Evolutionary conservation across 1,284 basidiomycete genomes (phyloP), one percentile per base, ranked within the genome.

Genomic region (Ganoderma multipileum): DNA sequence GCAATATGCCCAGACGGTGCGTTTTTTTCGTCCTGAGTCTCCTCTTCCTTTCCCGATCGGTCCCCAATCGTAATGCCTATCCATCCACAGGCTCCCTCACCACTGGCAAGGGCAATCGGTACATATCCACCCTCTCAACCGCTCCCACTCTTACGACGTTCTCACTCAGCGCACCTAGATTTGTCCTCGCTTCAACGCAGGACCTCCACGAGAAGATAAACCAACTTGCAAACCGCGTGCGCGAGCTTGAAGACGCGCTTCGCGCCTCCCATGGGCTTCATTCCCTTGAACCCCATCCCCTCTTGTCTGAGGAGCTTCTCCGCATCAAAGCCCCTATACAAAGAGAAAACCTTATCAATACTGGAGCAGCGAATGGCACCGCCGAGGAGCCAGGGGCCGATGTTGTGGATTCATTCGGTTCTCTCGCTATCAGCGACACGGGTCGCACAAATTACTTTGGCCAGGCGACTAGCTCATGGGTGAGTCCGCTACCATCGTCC

Each of bases 141-240:
- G 28, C 44, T 33, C 38, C 39, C 16, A 28, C 39, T 63, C 52
- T 64, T 68, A 71, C 75, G 62, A 44, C 67, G 61, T 64, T 63
- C 66, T 72, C 68, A 67, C 57, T 61, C 66, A 73, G 72, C 59
- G 66, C 71, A 50, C 74, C 7, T 72, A 91, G 91, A n/a, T 93
- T 93, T 74, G 91, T 93, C 1, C 86, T 94, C 52, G 92, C 93
- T 0, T 92, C 91, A 0, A 94, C 92, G 0, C 90, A 92, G 78
- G 92, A 94, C 73, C 83, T 94, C 0, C 93, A 94, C 76, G 91
- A 93, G 79, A 93, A 94, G 79, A 94, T 95, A 67, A 83, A 87
- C 26, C 89, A 92, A 75, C 86, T 95, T 9, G 87, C 89, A 54
- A 87, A 81, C 69, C 91, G 93, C 59, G 89, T 94, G 26, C 86